Evolutionary conservation across 1,284 basidiomycete genomes (phyloP), one percentile per base, ranked within the genome.

Genomic region (Inonotus hispidus): DNA sequence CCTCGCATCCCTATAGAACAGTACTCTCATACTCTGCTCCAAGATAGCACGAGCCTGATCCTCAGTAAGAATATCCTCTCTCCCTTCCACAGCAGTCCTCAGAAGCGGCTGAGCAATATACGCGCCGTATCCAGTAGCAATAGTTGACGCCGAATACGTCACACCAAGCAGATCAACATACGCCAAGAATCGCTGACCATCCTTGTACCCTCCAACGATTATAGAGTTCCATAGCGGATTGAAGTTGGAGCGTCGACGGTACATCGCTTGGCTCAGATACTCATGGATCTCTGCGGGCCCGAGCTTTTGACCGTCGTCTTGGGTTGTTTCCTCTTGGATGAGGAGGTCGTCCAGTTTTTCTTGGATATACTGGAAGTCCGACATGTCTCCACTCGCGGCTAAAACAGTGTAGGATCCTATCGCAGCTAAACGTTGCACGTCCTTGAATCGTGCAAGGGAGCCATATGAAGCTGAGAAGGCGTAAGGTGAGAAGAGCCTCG

Each of bases 131-230:
- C 97, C 96, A 0, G 97, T 98, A 1, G 96, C 97, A 41, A 99
- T 85, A 4, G 95, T 96, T n/a, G 92, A 89, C 7, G 95, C 85
- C 10, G 90, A 84, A 72, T 98, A 99, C 0, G 97, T 98, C 25
- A 94, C 97, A 32, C 97, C 97, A 16, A 98, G 80, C n/a, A 99
- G 80, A 74, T 99, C 96, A 50, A 99, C 95, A 71, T 91, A 99
- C 2, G 93, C 88, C 54, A 99, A 77, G 81, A 96, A 96, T 38
- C 93, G 80, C 73, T 88, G 79, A 47, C 90, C 90, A 65, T 92
- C 83, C 70, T 92, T 89, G 71, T 90, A 83, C 5, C 95, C 95
- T n/a, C 94, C 97, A 43, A 99, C 90, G 59, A 99, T 79, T 55
- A 98, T 75, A 23, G 94, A 85, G 71, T 99, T 99, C 97, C 97